Conservation (phyloP, 208 protist species). For the Kentomonas sorsogonicus region DNA sequence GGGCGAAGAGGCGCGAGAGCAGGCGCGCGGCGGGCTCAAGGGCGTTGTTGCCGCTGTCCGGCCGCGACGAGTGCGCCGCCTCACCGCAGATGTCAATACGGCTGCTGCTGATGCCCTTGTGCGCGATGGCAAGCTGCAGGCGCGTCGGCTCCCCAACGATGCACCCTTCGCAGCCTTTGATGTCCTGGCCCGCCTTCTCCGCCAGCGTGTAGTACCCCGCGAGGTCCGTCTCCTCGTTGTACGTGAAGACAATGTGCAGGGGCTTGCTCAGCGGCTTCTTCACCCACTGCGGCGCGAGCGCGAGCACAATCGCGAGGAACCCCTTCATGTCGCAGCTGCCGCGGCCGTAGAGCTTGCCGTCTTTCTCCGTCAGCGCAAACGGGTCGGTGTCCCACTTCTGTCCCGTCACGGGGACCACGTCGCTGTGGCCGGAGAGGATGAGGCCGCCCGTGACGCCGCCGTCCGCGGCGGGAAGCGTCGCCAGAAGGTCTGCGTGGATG, state of each 20-base stretch:
- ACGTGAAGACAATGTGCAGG: constrained; percentile 30
- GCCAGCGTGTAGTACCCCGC: constrained; percentile 24
- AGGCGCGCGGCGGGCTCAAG: constrained; percentile 27
- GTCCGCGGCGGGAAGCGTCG: background rate
- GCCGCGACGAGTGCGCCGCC: constrained; percentile 47
- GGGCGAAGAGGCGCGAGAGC: constrained; percentile 24
- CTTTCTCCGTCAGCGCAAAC: constrained; percentile 17
- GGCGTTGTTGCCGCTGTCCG: constrained; percentile 32
- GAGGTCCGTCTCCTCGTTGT: constrained; percentile 29
- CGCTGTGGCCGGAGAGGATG: constrained; percentile 34
- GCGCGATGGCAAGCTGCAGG: constrained; percentile 38
- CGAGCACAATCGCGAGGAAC: constrained; percentile 34
- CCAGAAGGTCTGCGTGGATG: background rate
- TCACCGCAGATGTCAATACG: constrained; percentile 33
- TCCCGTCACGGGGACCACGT: constrained; percentile 36
- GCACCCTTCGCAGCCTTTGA: constrained; percentile 39
- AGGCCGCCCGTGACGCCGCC: constrained; percentile 22
- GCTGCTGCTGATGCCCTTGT: constrained; percentile 36
- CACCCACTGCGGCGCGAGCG: constrained; percentile 24
- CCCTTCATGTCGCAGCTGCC: constrained; percentile 45
- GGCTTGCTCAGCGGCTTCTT: constrained; percentile 22
- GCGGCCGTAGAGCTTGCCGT: constrained; percentile 9
- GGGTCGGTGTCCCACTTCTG: constrained; percentile 33
- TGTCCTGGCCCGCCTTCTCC: constrained; percentile 15
- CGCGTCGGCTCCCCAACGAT: constrained; percentile 56